phyloP scores from a whole-genome alignment of 2,329 filamentous ascomycete genomes.

The Colletotrichum coccodes region DNA sequence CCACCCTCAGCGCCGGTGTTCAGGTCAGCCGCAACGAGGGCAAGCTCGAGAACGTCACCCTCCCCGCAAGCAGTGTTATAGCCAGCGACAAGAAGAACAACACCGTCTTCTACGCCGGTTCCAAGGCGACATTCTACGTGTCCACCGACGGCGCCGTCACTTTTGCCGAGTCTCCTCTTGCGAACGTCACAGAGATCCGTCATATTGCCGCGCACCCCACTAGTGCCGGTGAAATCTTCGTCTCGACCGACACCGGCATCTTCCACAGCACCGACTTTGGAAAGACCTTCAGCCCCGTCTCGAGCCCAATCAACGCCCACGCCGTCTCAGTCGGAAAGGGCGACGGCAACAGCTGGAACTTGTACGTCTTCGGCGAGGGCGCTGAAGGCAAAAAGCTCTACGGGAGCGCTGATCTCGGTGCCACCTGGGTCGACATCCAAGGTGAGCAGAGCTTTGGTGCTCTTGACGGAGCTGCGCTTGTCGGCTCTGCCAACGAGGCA shows the following conservation, averaged over 20 bases:
- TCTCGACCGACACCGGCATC: conserved; percentile 64
- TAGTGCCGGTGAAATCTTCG: conserved; percentile 68
- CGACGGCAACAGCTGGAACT: conserved; percentile 50
- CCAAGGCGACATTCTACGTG: conserved; percentile 58
- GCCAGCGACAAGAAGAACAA: conserved; percentile 65
- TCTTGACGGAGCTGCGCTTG: conserved; percentile 50
- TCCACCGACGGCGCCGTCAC: conserved; percentile 58
- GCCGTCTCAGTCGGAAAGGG: conserved; percentile 56
- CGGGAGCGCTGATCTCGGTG: conserved; percentile 53
- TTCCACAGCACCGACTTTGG: conserved; percentile 65
- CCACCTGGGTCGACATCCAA: conserved; percentile 58
- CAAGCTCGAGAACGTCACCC: conserved; percentile 55
- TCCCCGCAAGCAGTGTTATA: conserved; percentile 58
- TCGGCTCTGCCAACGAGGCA: conserved; percentile 56
- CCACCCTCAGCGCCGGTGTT: conserved; percentile 51
- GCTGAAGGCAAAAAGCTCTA: conserved; percentile 55
- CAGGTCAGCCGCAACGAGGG: conserved; percentile 52
- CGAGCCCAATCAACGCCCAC: conserved; percentile 49
- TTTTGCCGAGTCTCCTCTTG: conserved; percentile 52
- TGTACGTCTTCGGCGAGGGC: conserved; percentile 59
- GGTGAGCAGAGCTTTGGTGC: conserved; percentile 57
- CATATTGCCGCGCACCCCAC: conserved; percentile 66
- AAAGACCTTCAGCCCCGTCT: conserved; percentile 53
- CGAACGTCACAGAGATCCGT: conserved; percentile 58
- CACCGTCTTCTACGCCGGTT: conserved; percentile 62